phyloP scores from a whole-genome alignment of 768 basidiomycete genomes.

The Gyrodon lividus region DNA sequence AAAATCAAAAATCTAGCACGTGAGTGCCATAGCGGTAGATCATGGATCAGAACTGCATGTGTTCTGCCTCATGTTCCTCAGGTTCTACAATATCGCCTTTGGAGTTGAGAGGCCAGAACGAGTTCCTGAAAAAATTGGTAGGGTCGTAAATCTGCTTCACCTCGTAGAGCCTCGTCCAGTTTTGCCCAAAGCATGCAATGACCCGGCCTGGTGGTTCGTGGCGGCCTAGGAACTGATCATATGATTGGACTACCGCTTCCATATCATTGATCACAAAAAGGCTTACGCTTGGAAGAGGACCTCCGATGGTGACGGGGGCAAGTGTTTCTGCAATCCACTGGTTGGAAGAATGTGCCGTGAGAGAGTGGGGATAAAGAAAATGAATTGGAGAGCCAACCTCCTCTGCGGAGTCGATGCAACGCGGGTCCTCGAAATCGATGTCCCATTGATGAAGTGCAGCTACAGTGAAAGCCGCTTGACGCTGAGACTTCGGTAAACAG shows the following conservation, averaged over 20 bases:
- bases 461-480: slow-evolving; percentile 80
- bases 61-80: slow-evolving; percentile 57
- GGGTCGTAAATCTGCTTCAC: slow-evolving; percentile 82
- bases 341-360: slow-evolving; percentile 7
- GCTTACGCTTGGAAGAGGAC: slow-evolving; percentile 82
- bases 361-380: not conserved
- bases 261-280: slow-evolving; percentile 15
- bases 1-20: not conserved
- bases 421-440: slow-evolving; percentile 73
- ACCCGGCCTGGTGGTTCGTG: slow-evolving; percentile 62
- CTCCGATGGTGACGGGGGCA: slow-evolving; percentile 69
- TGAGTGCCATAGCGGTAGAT: not conserved
- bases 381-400: slow-evolving; percentile 46
- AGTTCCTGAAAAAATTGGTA: slow-evolving; percentile 67
- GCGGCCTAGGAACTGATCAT: slow-evolving; percentile 68
- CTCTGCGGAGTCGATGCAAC: slow-evolving; percentile 82
- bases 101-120: slow-evolving; percentile 76
- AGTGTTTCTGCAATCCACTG: slow-evolving; percentile 83
- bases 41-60: slow-evolving; percentile 20
- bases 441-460: slow-evolving; percentile 94
- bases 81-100: slow-evolving; percentile 55
- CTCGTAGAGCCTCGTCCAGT: slow-evolving; percentile 67
- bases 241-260: slow-evolving; percentile 16
- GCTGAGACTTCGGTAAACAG: slow-evolving; percentile 74
- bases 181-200: slow-evolving; percentile 68